Evolutionary conservation across 495 filamentous ascomycete genomes (phyloP).

Genomic region (Podospora australis): DNA sequence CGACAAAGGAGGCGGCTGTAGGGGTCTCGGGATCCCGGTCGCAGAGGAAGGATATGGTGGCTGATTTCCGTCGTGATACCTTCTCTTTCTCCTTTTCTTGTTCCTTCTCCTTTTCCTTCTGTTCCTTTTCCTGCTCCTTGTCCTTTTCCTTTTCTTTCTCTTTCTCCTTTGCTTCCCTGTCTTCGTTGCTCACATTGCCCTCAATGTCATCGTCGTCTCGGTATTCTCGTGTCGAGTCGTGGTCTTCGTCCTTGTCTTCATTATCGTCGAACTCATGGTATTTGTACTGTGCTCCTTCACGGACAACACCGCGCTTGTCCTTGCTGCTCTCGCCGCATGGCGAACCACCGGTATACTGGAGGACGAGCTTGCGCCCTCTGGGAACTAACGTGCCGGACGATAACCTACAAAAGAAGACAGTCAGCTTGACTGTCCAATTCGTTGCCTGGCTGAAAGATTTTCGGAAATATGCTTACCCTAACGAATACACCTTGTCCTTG

Average conservation of each 20-base stretch:
- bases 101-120: slow-evolving; percentile 30
- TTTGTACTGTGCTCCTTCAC: slow-evolving; percentile 30
- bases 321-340: slow-evolving; percentile 52
- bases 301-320: slow-evolving; percentile 23
- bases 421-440: slow-evolving; percentile 5
- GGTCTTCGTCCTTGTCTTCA: slow-evolving; percentile 12
- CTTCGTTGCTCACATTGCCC: not conserved
- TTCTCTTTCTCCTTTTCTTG: slow-evolving; percentile 36
- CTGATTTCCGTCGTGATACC: slow-evolving; percentile 62
- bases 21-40: slow-evolving; percentile 61
- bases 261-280: slow-evolving; percentile 35
- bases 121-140: slow-evolving; percentile 31
- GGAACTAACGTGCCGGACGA: slow-evolving; percentile 64
- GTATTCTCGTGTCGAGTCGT: no score
- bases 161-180: slow-evolving; percentile 23
- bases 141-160: slow-evolving; percentile 27
- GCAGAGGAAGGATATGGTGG: slow-evolving; percentile 89
- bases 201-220: slow-evolving; percentile 1
- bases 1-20: slow-evolving; percentile 72
- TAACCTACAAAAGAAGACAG: slow-evolving; percentile 41
- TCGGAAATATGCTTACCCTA: slow-evolving; percentile 57
- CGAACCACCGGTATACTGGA: slow-evolving; percentile 88
- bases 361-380: slow-evolving; percentile 80
- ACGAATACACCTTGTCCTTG: slow-evolving; percentile 68
- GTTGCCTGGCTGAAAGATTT: not conserved